phyloP scores from a whole-genome alignment of 352 stramenopile species.

The Globisporangium heterothallicum region DNA sequence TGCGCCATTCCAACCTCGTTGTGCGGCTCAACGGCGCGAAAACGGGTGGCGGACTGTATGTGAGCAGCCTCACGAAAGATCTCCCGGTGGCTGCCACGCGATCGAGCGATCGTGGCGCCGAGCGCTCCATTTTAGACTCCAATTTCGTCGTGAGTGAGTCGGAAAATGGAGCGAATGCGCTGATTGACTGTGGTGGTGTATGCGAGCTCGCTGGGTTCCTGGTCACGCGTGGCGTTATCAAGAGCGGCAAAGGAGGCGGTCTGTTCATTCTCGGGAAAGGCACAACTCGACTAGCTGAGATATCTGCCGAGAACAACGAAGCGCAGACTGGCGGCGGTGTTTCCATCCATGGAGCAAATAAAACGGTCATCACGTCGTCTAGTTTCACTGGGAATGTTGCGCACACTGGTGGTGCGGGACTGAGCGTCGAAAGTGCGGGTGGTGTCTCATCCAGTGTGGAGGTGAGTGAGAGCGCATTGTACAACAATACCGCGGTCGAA shows the following conservation, averaged over 20 bases:
- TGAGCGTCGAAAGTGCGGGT: constrained; percentile 13
- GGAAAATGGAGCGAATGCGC: constrained; percentile 23
- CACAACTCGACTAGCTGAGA: constrained; percentile 12
- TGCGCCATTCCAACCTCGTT: constrained; percentile 30
- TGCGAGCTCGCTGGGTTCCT: constrained; percentile 22
- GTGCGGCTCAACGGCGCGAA: constrained; percentile 20
- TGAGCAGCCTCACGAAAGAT: constrained; percentile 8
- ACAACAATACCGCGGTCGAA: constrained; percentile 33
- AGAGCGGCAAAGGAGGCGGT: constrained; percentile 21
- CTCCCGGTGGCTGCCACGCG: not conserved
- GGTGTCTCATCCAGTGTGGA: not conserved
- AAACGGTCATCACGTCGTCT: constrained; percentile 15
- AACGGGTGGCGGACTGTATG: constrained; percentile 23
- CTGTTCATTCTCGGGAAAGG: constrained; percentile 27
- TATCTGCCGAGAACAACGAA: constrained; percentile 21
- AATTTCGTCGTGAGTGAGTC: constrained; percentile 16
- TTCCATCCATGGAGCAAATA: constrained; percentile 13
- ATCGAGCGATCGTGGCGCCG: not conserved
- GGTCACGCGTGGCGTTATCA: constrained; percentile 18
- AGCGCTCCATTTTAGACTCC: constrained; percentile 18
- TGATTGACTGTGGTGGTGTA: constrained; percentile 15
- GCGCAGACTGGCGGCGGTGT: constrained; percentile 29
- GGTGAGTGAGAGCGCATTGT: constrained; percentile 23
- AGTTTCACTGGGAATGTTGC: constrained; percentile 23
- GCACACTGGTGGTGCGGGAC: constrained; percentile 15